A percentile compares a stretch with the other conserved stretches of the same genome.
These are phyloP conservation scores for Aspergillus chevalieri DNA, from an alignment of 2,329 filamentous ascomycete genomes.

Conservation along the genomic window DNA sequence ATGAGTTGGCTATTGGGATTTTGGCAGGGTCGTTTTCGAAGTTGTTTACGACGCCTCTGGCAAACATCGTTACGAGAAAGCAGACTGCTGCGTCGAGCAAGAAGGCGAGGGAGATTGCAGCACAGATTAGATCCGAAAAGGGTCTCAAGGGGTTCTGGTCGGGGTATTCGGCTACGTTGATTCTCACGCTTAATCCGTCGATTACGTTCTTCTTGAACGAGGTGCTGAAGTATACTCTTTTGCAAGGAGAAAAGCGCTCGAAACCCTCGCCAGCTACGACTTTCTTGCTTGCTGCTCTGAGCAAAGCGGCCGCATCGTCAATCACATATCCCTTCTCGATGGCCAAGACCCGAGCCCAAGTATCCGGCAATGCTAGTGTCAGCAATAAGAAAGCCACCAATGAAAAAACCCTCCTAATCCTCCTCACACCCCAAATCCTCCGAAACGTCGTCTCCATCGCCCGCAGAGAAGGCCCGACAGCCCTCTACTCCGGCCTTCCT, in stretches of 20 bases:
- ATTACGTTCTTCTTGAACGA: conserved; percentile 82
- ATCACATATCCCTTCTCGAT: conserved; percentile 81
- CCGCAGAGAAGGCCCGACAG: conserved; percentile 59
- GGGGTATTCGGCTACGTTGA: conserved; percentile 72
- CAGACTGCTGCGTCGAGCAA: conserved; percentile 55
- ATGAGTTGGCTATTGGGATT: conserved; percentile 66
- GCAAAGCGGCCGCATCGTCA: conserved; percentile 69
- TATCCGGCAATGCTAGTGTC: conserved; percentile 22
- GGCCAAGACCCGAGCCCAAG: conserved; percentile 73
- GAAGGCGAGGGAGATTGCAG: conserved; percentile 53
- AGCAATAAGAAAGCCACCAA: conserved; percentile 10
- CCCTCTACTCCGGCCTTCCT: conserved; percentile 68
- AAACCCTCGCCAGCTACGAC: conserved; percentile 51
- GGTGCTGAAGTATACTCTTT: conserved; percentile 55
- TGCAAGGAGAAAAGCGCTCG: conserved; percentile 49
- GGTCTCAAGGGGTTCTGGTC: conserved; percentile 77
- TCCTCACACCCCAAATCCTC: conserved; percentile 51
- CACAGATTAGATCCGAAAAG: conserved; percentile 60
- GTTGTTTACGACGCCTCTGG: conserved; percentile 70
- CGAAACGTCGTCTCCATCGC: conserved; percentile 54
- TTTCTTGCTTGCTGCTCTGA: conserved; percentile 66
- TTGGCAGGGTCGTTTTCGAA: conserved; percentile 69
- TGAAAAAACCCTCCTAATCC: conserved; percentile 7
- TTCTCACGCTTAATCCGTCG: conserved; percentile 78
- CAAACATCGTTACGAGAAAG: conserved; percentile 75